Conservation (phyloP, 2,329 filamentous ascomycete genomes). For the Pyrenophora teres region DNA sequence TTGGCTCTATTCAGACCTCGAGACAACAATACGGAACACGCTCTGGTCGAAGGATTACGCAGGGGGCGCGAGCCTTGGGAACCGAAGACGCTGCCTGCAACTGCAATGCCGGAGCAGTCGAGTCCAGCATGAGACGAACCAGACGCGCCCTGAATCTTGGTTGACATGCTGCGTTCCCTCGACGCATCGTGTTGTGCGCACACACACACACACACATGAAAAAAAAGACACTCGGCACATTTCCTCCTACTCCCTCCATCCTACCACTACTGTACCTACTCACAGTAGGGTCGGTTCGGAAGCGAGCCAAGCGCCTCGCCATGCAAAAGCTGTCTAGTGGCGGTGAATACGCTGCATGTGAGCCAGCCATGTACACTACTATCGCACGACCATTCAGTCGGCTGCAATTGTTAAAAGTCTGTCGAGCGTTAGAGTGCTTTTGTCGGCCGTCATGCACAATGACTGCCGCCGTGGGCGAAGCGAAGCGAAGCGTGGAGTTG, state of each 20-base stretch:
- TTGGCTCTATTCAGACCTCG: background rate
- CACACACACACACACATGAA: too few relatives aligned
- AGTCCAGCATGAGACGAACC: conserved; percentile 36
- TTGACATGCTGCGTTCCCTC: too few relatives aligned
- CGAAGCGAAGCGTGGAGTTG: conserved; percentile 12
- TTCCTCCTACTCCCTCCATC: too few relatives aligned
- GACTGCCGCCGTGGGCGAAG: conserved; percentile 30
- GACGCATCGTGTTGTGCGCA: too few relatives aligned
- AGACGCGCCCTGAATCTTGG: conserved; percentile 16
- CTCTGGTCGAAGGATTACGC: conserved; percentile 33
- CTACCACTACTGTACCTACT: too few relatives aligned
- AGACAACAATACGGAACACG: conserved; percentile 24
- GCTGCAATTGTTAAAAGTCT: conserved; percentile 17
- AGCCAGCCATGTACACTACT: conserved; percentile 5
- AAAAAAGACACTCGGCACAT: too few relatives aligned
- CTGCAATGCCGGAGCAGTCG: conserved; percentile 6
- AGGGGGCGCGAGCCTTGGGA: conserved; percentile 21
- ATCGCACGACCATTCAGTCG: conserved; percentile 15
- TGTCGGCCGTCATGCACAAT: conserved; percentile 18
- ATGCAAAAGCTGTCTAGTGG: conserved; percentile 34
- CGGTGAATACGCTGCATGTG: conserved; percentile 16
- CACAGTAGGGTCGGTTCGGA: conserved; percentile 7
- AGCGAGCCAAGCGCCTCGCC: conserved; percentile 21
- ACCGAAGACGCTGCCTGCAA: conserved; percentile 22
- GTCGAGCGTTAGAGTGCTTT: conserved; percentile 22